Evolutionary conservation across 2,329 filamentous ascomycete species (phyloP).

Genomic region (Diaporthe sp.): DNA sequence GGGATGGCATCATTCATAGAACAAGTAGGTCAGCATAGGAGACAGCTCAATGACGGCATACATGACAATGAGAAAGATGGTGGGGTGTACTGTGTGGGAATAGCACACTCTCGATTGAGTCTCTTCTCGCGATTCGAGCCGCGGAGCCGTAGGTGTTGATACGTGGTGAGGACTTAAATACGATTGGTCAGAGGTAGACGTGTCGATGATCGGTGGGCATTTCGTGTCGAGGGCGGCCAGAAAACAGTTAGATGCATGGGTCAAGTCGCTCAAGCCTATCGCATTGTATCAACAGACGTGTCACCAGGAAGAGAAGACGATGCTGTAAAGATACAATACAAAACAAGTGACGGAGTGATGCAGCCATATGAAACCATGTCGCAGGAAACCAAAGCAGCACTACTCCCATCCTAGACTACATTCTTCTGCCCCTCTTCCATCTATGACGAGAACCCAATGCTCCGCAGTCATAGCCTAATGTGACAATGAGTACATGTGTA

Average conservation of each 20-base stretch:
- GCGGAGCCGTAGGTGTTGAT: background rate
- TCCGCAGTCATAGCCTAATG: constrained; percentile 58
- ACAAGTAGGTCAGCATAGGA: background rate
- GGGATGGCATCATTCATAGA: background rate
- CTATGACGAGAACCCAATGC: constrained; percentile 61
- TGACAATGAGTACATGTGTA: constrained; percentile 67
- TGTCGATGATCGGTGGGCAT: background rate
- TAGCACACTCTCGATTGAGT: background rate
- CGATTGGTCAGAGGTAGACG: background rate
- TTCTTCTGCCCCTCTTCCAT: constrained; percentile 58
- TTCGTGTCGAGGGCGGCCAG: background rate
- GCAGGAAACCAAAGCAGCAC: constrained; percentile 45
- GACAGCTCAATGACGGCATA: background rate
- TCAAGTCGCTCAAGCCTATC: background rate
- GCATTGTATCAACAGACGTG: background rate
- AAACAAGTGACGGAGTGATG: constrained; percentile 39
- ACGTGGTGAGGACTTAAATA: background rate
- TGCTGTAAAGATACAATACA: constrained; percentile 33
- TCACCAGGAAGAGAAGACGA: background rate
- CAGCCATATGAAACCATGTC: constrained; percentile 41
- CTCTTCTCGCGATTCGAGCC: background rate
- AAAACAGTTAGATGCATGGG: too few species aligned
- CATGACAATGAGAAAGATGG: too few species aligned
- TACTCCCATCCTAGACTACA: constrained; percentile 57
- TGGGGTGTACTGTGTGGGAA: background rate